Percentiles rank a stretch among this genome's conserved stretches.
These are phyloP conservation scores for Aureobasidium mangrovei DNA, from an alignment of 2,329 filamentous ascomycete genomes.

Conservation along the genomic window DNA sequence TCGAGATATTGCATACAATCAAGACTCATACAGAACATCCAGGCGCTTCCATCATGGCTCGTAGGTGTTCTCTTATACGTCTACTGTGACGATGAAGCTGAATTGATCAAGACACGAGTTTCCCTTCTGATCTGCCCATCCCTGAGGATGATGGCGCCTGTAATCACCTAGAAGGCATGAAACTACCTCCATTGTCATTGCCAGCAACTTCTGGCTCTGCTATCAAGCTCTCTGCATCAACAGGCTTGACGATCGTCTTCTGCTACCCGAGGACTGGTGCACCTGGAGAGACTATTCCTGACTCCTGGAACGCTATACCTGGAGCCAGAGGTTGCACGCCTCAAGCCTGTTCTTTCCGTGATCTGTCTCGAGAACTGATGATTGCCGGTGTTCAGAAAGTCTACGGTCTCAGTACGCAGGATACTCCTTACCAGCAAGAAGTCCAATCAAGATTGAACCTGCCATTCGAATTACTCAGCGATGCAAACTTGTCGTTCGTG, in stretches of 20 bases:
- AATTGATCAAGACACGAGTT: conserved; percentile 13
- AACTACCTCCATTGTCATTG: conserved; percentile 28
- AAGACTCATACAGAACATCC: neutral
- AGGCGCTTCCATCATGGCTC: neutral
- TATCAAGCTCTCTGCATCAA: conserved; percentile 28
- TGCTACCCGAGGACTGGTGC: conserved; percentile 35
- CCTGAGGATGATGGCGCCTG: conserved; percentile 35
- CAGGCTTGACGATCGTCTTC: conserved; percentile 34
- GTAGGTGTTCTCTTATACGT: neutral
- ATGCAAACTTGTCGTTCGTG: conserved; percentile 30
- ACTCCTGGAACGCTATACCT: conserved; percentile 35
- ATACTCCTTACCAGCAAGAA: conserved; percentile 33
- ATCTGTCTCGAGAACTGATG: conserved; percentile 25
- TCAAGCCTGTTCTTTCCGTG: conserved; percentile 37
- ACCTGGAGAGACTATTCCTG: conserved; percentile 32
- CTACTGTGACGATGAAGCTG: neutral
- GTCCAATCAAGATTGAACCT: conserved; percentile 31
- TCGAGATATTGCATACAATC: neutral
- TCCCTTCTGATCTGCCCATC: conserved; percentile 30
- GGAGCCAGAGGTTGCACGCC: conserved; percentile 38
- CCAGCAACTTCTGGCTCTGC: conserved; percentile 26
- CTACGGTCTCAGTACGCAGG: conserved; percentile 34
- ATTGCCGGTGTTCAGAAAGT: conserved; percentile 27
- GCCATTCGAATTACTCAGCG: conserved; percentile 34
- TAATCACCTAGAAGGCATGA: conserved; percentile 27